Conservation (phyloP, 78 protist species). For the Trichosphaerium sp. region DNA sequence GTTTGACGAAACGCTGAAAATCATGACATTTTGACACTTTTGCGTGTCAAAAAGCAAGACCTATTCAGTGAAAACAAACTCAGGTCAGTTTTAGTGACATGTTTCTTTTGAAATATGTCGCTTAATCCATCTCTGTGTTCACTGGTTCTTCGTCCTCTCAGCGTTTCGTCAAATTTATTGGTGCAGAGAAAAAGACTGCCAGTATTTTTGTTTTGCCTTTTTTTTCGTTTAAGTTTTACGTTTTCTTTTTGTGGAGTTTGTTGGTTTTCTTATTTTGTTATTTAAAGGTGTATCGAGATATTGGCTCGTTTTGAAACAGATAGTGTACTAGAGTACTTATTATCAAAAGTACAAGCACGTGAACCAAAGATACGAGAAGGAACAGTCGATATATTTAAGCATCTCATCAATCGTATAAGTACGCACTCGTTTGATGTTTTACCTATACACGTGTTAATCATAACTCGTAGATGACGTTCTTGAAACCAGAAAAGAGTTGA, state of each 20-base stretch:
- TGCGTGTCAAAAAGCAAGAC: too few relatives aligned
- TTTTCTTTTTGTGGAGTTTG: conserved; percentile 12
- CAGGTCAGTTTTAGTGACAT: too few relatives aligned
- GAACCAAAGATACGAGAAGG: conserved; percentile 23
- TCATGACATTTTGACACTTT: too few relatives aligned
- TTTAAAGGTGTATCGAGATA: too few relatives aligned
- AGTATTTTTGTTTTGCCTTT: neutral
- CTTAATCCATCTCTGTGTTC: too few relatives aligned
- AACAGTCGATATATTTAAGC: conserved; percentile 23
- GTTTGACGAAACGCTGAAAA: too few relatives aligned
- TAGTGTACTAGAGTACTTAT: too few relatives aligned
- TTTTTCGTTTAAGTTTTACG: conserved; percentile 30
- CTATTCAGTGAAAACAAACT: too few relatives aligned
- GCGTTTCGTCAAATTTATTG: conserved; percentile 55
- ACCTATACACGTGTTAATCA: neutral
- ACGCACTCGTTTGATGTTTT: neutral
- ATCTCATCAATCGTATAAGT: conserved; percentile 37
- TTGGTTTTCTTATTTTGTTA: too few relatives aligned
- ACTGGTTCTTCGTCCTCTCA: too few relatives aligned
- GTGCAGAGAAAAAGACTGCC: conserved; percentile 18
- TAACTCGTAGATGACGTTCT: neutral
- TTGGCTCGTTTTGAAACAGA: too few relatives aligned
- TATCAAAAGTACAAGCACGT: conserved; percentile 9
- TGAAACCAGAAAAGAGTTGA: conserved; percentile 24
- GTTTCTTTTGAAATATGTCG: too few relatives aligned